phyloP scores from a whole-genome alignment of 495 filamentous ascomycete species.

The Penicillium odoratum region DNA sequence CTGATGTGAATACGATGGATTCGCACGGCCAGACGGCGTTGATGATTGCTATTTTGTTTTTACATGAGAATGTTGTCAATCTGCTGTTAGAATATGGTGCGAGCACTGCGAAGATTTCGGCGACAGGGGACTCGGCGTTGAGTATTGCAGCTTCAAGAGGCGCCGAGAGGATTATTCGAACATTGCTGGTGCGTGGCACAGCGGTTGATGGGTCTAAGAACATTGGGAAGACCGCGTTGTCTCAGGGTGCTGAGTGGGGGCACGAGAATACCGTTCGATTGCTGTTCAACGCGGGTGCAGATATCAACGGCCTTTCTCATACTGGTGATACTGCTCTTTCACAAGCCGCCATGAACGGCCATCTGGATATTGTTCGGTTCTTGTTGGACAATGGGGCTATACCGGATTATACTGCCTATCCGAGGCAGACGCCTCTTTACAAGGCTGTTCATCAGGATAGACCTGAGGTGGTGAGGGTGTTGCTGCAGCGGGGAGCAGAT shows the following conservation, averaged over 20 bases:
- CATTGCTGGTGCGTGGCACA: slow-evolving; percentile 31
- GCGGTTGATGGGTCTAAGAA: slow-evolving; percentile 10
- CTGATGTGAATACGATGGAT: slow-evolving; percentile 38
- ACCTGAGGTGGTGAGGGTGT: slow-evolving; percentile 12
- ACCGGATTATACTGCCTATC: slow-evolving; percentile 22
- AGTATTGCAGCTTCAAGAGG: slow-evolving; percentile 33
- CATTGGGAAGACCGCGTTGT: slow-evolving; percentile 13
- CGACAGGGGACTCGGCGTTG: slow-evolving; percentile 32
- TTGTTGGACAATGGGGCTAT: slow-evolving; percentile 38
- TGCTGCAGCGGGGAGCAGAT: slow-evolving; percentile 17
- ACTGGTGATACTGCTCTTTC: slow-evolving; percentile 41
- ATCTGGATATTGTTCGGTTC: slow-evolving; percentile 37
- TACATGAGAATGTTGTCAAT: slow-evolving; percentile 22
- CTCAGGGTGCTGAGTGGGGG: slow-evolving; percentile 35
- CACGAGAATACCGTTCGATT: slow-evolving; percentile 35
- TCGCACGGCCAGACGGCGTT: slow-evolving; percentile 35
- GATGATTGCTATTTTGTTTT: slow-evolving; percentile 31
- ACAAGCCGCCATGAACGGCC: slow-evolving; percentile 37
- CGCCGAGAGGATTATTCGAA: slow-evolving; percentile 32
- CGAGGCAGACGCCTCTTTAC: slow-evolving; percentile 16
- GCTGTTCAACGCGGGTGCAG: slow-evolving; percentile 40
- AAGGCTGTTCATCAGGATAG: slow-evolving; percentile 17
- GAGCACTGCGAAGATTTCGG: slow-evolving; percentile 11
- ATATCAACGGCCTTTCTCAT: slow-evolving; percentile 39
- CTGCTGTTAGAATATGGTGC: slow-evolving; percentile 33